These are phyloP conservation scores for Cercophora newfieldiana DNA, from an alignment of 495 filamentous ascomycete species.

Conservation along the genomic window DNA sequence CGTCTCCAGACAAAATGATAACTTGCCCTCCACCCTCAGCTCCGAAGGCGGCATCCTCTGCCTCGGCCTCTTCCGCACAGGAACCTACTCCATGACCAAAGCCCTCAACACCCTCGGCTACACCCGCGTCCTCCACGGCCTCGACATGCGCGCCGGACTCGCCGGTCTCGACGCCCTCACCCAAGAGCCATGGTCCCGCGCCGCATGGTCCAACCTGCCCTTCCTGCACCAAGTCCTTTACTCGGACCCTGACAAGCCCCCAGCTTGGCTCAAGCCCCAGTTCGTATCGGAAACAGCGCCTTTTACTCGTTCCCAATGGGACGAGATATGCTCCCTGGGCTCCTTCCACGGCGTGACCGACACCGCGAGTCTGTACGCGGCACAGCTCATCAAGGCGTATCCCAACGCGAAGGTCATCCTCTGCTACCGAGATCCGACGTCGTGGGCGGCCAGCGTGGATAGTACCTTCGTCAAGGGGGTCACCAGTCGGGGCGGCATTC, in stretches of 20 bases:
- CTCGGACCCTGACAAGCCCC: not conserved
- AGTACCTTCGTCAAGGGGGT: not conserved
- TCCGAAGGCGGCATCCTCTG: not conserved
- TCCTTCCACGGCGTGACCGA: not conserved
- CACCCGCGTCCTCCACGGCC: not conserved
- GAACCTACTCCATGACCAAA: constrained; percentile 2
- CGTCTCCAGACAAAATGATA: not conserved
- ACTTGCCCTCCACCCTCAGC: not conserved
- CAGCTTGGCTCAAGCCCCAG: not conserved
- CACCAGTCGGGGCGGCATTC: not conserved
- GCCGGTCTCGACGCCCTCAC: not conserved
- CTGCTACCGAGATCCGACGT: not conserved
- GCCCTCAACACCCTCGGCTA: not conserved
- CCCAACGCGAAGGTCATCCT: not conserved
- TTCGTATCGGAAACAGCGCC: not conserved
- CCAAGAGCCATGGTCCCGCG: not conserved
- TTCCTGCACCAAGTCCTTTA: not conserved
- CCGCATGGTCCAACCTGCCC: not conserved
- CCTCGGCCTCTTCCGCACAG: constrained; percentile 2
- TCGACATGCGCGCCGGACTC: not conserved
- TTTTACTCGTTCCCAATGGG: not conserved
- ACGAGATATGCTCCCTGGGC: not conserved
- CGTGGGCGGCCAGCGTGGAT: not conserved
- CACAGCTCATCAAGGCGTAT: not conserved
- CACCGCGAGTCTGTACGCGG: not conserved